Evolutionary conservation across 2,329 filamentous ascomycete genomes (phyloP), one percentile per base, ranked within the genome.

Genomic region (Ophidiomyces ophidiicola): DNA sequence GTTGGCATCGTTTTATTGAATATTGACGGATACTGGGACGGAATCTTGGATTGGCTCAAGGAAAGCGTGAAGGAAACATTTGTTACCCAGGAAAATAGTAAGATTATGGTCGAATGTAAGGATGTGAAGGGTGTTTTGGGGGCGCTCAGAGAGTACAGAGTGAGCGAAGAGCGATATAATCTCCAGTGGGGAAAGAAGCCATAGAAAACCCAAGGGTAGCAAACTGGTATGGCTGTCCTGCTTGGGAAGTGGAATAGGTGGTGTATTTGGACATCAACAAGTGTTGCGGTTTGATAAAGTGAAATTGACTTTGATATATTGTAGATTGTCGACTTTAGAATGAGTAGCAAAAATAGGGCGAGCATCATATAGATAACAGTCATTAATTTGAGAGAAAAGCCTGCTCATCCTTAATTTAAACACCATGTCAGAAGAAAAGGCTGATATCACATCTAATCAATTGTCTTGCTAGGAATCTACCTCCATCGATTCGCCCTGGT

Each of bases 21-120:
- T 59, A 71, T 94, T 18, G 78, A 87, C 39, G 85, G 86, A 0
- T 96, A 93, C 62, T 98, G 87, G 74, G 81, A 92, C 59, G 86
- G 86, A 0, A 66, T 98, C 46, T 60, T 94, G 43, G 62, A 72
- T 36, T 94, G 87, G 88, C 76, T 94, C 44, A 69, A 72, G 54
- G 82, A 75, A 48, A 78, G 82, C 6, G 80, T 90, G 3, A 65
- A 72, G 39, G 72, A 80, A 44, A 83, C 83, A 1, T 96, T 94
- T 55, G 77, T 98, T 34, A 71, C 71, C 38, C 61, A 67, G 23
- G 73, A 67, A 14, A 88, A 87, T 60, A 74, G 71, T 34, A 67
- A 71, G 7, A 96, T 98, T 47, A 63, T 96, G 50, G 77, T 81
- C 1, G 82, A 88, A 55, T 85, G 83, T 4, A 71, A 69, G 50